phyloP scores from a whole-genome alignment of 179 eudicot genomes.

The Patellifolia procumbens region DNA sequence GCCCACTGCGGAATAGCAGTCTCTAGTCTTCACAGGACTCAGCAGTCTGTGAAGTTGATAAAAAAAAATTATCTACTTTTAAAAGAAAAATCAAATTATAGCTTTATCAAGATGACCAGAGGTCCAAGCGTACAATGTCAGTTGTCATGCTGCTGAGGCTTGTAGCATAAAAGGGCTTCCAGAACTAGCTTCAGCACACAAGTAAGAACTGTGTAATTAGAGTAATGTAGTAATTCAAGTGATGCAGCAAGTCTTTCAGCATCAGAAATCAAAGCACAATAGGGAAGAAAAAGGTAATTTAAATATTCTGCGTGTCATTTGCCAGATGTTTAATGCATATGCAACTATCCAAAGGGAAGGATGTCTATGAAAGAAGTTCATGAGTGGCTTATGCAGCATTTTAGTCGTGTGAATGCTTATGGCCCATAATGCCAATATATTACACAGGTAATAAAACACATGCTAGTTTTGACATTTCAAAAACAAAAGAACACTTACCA shows the following conservation, averaged over 20 bases:
- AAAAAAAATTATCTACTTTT: too few relatives aligned
- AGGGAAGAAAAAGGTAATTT: background rate
- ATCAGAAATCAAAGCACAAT: background rate
- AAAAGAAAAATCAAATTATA: too few relatives aligned
- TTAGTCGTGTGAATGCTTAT: background rate
- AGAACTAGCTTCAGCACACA: too few relatives aligned
- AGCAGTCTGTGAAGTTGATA: too few relatives aligned
- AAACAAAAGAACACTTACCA: constrained; percentile 49
- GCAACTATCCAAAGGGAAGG: background rate
- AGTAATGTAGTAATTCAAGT: background rate
- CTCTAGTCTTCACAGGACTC: too few relatives aligned
- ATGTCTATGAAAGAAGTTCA: background rate
- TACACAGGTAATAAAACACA: background rate
- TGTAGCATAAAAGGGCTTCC: too few relatives aligned
- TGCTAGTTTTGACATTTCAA: background rate
- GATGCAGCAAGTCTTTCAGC: background rate
- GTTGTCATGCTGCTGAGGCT: too few relatives aligned
- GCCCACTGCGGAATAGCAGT: too few relatives aligned
- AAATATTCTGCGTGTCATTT: background rate
- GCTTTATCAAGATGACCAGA: too few relatives aligned
- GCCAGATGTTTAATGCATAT: background rate
- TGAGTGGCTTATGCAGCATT: background rate
- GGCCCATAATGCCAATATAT: background rate
- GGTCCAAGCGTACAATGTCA: too few relatives aligned
- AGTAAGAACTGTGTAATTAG: too few relatives aligned